These are phyloP conservation scores for Theobroma grandiflorum DNA, from an alignment of 441 rosid species.

Conservation along the genomic window DNA sequence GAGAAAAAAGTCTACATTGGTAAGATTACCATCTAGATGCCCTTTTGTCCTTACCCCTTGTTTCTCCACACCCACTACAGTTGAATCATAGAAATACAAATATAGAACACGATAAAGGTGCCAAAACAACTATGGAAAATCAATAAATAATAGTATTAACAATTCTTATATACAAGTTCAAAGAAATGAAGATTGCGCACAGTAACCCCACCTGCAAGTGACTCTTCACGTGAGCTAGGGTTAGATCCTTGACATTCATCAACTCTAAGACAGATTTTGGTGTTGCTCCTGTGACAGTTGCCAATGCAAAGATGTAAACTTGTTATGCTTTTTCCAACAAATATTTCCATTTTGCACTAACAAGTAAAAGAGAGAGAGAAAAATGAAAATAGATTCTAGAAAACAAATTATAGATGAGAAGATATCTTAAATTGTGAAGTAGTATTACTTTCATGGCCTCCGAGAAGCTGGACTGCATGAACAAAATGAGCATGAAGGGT, in stretches of 20 bases:
- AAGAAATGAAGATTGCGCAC: slow-evolving; percentile 33
- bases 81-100: slow-evolving; percentile 37
- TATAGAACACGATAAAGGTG: slow-evolving; percentile 38
- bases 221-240: slow-evolving; percentile 99
- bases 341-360: slow-evolving; percentile 11
- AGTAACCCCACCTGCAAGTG: slow-evolving; percentile 87
- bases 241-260: slow-evolving; percentile 99
- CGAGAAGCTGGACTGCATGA: slow-evolving; percentile 97
- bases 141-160: slow-evolving; percentile 18
- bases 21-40: slow-evolving; percentile 57
- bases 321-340: slow-evolving; percentile 19
- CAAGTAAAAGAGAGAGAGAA: neutral
- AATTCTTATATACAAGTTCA: slow-evolving; percentile 20
- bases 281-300: slow-evolving; percentile 79
- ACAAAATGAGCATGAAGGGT: slow-evolving; percentile 96
- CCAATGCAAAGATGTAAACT: slow-evolving; percentile 20
- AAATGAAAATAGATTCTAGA: neutral
- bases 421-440: neutral
- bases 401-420: neutral
- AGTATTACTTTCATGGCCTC: slow-evolving; percentile 91
- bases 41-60: slow-evolving; percentile 56
- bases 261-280: slow-evolving; percentile 97
- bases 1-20: slow-evolving; percentile 36
- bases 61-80: slow-evolving; percentile 42
- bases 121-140: slow-evolving; percentile 29